Evolutionary conservation across 371 early-diverging fungal genomes (phyloP), one percentile per base, ranked within the genome.

Genomic region (Batrachochytrium dendrobatidis): DNA sequence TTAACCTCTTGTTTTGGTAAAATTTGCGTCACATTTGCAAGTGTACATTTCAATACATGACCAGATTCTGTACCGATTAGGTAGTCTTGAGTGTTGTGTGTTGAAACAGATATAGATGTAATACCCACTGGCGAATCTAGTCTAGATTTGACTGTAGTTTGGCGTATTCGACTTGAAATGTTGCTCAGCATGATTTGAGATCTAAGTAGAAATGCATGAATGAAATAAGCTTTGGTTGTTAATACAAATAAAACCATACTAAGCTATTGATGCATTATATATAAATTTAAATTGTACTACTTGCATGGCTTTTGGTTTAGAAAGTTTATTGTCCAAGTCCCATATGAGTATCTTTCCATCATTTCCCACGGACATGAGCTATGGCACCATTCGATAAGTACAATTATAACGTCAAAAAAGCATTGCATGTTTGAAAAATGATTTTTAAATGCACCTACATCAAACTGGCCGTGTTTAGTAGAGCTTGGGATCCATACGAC

Each of bases 61-160:
- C 76, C 76, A 25, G 67, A 48, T 51, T 75, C 76, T 2, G 76
- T 72, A 0, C 68, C 73, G 5, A 67, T 53, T 4, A 69, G 50
- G 58, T 56, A 69, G 1, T 55, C 59, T 26, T 50, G 49, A 5
- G 50, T 34, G 51, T 62, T 67, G 34, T 69, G 67, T 31, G 55
- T 53, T 2, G 70, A 60, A 15, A 61, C 51, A 0, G 71, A 28
- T 10, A 74, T 33, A 22, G 55, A 32, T 10, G 66, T 66, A 18
- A 32, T 62, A 39, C 39, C 39, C 15, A 39, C 39, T 39, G 39
- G 39, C 39, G n/a, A 12, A 39, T 39, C 39, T 15, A 39, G n/a
- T n/a, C n/a, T 39, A n/a, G n/a, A n/a, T n/a, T 12, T 39, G 39
- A n/a, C n/a, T 39, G 39, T n/a, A n/a, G 39, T 39, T n/a, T 12